A percentile compares a stretch with the other conserved stretches of the same genome.
Conservation (phyloP, 805 yeast genomes). For the Wilhelminamyces savonicus region DNA sequence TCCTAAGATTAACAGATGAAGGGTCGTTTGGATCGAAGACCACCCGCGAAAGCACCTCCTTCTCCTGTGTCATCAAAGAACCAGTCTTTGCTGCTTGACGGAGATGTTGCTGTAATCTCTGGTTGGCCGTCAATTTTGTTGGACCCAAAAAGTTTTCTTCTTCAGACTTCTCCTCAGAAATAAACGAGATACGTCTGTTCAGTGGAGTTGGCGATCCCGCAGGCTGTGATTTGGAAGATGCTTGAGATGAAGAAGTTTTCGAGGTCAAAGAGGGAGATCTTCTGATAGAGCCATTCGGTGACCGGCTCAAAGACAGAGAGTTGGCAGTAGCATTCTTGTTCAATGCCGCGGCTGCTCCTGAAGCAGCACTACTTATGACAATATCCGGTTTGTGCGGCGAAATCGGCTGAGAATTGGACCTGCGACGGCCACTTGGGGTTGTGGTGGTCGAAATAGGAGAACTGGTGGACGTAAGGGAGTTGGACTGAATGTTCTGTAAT, state of each 20-base stretch:
- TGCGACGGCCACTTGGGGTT: conserved; percentile 15
- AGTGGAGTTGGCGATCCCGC: no score
- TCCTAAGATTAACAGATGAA: conserved; percentile 10
- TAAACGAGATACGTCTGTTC: no score
- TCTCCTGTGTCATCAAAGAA: conserved; percentile 29
- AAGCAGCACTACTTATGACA: conserved; percentile 11
- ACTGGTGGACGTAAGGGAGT: neutral
- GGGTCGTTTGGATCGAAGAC: conserved; percentile 37
- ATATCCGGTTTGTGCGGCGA: conserved; percentile 1
- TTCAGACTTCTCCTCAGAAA: no score
- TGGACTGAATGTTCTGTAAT: conserved; percentile 6
- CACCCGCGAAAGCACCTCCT: conserved; percentile 27
- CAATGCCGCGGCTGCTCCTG: conserved; percentile 31
- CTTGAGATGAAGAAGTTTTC: conserved; percentile 2
- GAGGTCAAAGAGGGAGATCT: conserved; percentile 6
- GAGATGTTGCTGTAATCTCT: conserved; percentile 33
- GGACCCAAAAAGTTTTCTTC: neutral
- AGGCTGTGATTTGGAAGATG: conserved; percentile 4
- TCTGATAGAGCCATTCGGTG: conserved; percentile 15
- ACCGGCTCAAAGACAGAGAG: conserved; percentile 4
- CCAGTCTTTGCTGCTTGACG: conserved; percentile 34
- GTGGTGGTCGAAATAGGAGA: conserved; percentile 3
- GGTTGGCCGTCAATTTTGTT: conserved; percentile 28
- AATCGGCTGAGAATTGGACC: conserved; percentile 33
- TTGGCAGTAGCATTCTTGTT: conserved; percentile 6